phyloP scores from a whole-genome alignment of 208 protist genomes.

The Phytomonas sp. region DNA sequence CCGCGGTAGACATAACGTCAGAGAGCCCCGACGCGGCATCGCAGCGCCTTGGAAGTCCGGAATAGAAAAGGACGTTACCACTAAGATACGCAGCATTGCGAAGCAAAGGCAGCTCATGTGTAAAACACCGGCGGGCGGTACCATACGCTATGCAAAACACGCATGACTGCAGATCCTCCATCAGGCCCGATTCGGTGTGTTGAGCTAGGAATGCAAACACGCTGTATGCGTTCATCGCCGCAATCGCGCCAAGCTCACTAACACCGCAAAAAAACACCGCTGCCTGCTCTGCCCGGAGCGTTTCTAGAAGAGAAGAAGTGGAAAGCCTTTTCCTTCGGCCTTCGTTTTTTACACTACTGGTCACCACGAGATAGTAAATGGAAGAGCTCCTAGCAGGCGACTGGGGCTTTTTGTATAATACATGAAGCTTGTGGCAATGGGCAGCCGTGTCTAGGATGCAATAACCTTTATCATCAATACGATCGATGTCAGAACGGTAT shows the following conservation, averaged over 20 bases:
- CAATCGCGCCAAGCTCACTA: slow-evolving; percentile 25
- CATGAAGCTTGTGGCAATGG: background rate
- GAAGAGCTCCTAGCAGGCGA: background rate
- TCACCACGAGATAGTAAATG: slow-evolving; percentile 12
- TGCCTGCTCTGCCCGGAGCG: slow-evolving; percentile 21
- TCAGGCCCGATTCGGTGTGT: no score
- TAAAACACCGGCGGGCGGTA: slow-evolving; percentile 26
- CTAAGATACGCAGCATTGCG: slow-evolving; percentile 26
- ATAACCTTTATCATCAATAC: no score
- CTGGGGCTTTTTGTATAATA: slow-evolving; percentile 1
- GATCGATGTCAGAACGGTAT: no score
- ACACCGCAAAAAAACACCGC: slow-evolving; percentile 51
- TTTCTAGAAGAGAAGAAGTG: slow-evolving; percentile 1
- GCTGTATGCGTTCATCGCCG: slow-evolving; percentile 24
- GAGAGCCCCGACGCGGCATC: no score
- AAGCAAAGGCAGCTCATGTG: slow-evolving; percentile 18
- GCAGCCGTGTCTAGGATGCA: background rate
- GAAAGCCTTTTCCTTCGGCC: slow-evolving; percentile 2
- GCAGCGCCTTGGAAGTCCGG: no score
- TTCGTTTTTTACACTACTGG: slow-evolving; percentile 2
- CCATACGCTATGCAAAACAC: slow-evolving; percentile 51
- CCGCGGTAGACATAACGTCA: no score
- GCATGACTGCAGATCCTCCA: slow-evolving; percentile 9
- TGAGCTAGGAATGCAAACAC: slow-evolving; percentile 25
- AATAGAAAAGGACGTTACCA: slow-evolving; percentile 22